phyloP scores from a whole-genome alignment of 495 filamentous ascomycete genomes.

The Chaetomidium leptoderma region DNA sequence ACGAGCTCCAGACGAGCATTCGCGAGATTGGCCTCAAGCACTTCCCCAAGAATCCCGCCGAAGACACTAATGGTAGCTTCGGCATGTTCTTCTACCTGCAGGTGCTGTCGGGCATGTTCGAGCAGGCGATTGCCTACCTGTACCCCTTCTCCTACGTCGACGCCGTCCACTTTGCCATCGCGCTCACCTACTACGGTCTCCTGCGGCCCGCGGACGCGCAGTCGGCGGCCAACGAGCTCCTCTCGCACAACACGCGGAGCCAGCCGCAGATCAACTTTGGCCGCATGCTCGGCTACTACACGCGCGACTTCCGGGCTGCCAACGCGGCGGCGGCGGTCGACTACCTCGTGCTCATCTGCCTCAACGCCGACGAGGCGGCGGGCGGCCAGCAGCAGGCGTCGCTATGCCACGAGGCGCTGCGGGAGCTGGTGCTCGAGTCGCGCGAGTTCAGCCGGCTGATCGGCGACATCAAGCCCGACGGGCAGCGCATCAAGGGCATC shows the following conservation, averaged over 20 bases:
- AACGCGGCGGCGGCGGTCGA: slow-evolving; percentile 84
- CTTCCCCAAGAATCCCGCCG: slow-evolving; percentile 64
- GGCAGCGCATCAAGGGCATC: slow-evolving; percentile 72
- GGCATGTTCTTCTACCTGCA: slow-evolving; percentile 91
- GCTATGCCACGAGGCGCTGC: slow-evolving; percentile 87
- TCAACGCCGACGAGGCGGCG: slow-evolving; percentile 76
- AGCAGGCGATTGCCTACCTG: slow-evolving; percentile 86
- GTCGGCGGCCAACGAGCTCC: slow-evolving; percentile 63
- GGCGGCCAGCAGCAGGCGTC: slow-evolving; percentile 71
- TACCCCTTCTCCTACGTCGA: slow-evolving; percentile 85
- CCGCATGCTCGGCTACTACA: slow-evolving; percentile 89
- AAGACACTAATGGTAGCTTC: slow-evolving; percentile 68
- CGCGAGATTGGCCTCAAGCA: slow-evolving; percentile 83
- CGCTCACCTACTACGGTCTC: slow-evolving; percentile 84
- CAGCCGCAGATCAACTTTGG: slow-evolving; percentile 92
- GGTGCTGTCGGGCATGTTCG: slow-evolving; percentile 88
- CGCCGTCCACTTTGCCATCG: slow-evolving; percentile 92
- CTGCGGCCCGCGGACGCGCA: slow-evolving; percentile 75
- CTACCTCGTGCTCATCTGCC: slow-evolving; percentile 87
- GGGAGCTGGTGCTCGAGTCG: slow-evolving; percentile 92
- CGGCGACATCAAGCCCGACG: slow-evolving; percentile 82
- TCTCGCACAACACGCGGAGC: slow-evolving; percentile 64
- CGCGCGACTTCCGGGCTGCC: slow-evolving; percentile 85
- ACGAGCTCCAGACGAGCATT: slow-evolving; percentile 79
- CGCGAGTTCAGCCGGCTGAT: slow-evolving; percentile 90